A percentile compares a stretch with the other conserved stretches of the same genome.
These are phyloP conservation scores for Byssoonygena ceratinophila DNA, from an alignment of 2,329 filamentous ascomycete species.

Conservation along the genomic window DNA sequence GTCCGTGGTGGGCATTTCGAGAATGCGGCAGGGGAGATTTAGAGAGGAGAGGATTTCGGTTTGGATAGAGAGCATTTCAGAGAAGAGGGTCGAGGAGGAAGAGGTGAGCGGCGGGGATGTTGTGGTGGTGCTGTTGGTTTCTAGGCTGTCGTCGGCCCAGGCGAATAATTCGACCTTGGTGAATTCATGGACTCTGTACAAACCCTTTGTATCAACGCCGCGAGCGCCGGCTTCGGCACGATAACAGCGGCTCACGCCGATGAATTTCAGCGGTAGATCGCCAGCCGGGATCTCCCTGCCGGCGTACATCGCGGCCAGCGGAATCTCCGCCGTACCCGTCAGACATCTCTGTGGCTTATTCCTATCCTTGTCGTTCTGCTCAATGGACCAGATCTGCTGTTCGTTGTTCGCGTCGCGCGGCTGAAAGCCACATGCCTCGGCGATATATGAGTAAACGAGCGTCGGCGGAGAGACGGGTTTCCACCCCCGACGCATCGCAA, in stretches of 20 bases:
- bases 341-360: conserved; percentile 60
- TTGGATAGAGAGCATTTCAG: conserved; percentile 80
- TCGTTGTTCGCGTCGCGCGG: conserved; percentile 83
- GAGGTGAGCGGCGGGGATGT: conserved; percentile 13
- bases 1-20: conserved; percentile 85
- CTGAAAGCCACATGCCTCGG: conserved; percentile 84
- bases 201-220: conserved; percentile 80
- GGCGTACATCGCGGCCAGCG: conserved; percentile 82
- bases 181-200: conserved; percentile 97
- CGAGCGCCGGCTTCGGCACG: conserved; percentile 87
- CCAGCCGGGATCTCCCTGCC: conserved; percentile 54
- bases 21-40: conserved; percentile 70
- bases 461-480: conserved; percentile 71
- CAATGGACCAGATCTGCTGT: conserved; percentile 78
- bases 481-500: conserved; percentile 67
- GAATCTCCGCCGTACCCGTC: conserved; percentile 86
- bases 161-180: conserved; percentile 97
- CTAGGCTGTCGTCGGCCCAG: conserved; percentile 52
- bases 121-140: neutral
- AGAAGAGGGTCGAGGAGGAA: conserved; percentile 48
- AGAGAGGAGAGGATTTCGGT: conserved; percentile 68
- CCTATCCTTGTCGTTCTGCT: conserved; percentile 54
- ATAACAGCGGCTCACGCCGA: conserved; percentile 85
- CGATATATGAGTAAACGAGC: conserved; percentile 85
- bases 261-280: conserved; percentile 64